These are phyloP conservation scores for Thalassiosira profunda DNA, from an alignment of 108 stramenopile genomes.

Conservation along the genomic window DNA sequence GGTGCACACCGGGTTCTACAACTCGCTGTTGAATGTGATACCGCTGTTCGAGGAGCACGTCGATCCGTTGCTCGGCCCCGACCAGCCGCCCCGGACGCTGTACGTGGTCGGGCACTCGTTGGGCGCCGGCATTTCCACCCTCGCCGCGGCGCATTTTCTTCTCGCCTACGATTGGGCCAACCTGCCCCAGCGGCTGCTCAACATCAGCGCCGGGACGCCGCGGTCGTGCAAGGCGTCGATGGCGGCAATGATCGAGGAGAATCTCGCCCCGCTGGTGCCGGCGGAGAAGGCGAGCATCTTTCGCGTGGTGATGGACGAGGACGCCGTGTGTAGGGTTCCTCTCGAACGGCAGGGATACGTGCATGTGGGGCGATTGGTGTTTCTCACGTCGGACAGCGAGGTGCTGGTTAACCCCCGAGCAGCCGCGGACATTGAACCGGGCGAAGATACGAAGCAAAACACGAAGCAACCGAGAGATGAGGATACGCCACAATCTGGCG, in stretches of 20 bases:
- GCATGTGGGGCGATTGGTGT: constrained; percentile 44
- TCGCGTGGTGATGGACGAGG: constrained; percentile 56
- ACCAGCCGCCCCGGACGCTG: constrained; percentile 55
- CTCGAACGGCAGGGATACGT: constrained; percentile 39
- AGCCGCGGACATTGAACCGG: constrained; percentile 2
- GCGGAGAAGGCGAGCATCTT: constrained; percentile 38
- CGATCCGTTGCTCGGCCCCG: constrained; percentile 36
- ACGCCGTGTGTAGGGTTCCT: constrained; percentile 53
- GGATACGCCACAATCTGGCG: background rate
- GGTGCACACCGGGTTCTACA: constrained; percentile 69
- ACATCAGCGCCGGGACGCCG: constrained; percentile 63
- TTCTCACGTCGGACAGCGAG: constrained; percentile 38
- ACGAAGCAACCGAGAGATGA: background rate
- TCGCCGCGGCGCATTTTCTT: constrained; percentile 62
- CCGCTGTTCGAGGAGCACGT: constrained; percentile 51
- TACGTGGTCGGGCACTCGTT: constrained; percentile 64
- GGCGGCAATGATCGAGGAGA: constrained; percentile 39
- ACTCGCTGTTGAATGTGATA: constrained; percentile 48
- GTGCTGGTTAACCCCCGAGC: constrained; percentile 32
- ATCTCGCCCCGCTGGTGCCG: constrained; percentile 3
- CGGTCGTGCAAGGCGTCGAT: constrained; percentile 41
- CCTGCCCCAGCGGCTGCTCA: constrained; percentile 48
- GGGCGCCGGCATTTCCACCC: constrained; percentile 65
- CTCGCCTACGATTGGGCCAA: constrained; percentile 50
- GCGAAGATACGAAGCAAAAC: background rate